These are phyloP conservation scores for Calonectria hawksworthii DNA, from an alignment of 2,329 filamentous ascomycete species.

Conservation along the genomic window DNA sequence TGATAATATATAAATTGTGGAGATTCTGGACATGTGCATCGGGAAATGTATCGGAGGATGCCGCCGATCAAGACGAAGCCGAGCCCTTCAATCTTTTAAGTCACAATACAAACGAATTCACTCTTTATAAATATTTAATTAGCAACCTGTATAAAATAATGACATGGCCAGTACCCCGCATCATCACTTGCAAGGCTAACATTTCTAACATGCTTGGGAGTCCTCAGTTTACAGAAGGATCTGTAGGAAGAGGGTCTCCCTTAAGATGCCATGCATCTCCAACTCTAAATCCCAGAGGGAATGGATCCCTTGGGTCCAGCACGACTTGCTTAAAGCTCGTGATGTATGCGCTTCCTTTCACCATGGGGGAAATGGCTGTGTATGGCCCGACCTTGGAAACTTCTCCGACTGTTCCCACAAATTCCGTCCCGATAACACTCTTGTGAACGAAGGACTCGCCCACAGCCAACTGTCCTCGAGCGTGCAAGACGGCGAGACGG, in stretches of 20 bases:
- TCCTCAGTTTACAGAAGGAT: background rate
- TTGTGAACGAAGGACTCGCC: slow-evolving; percentile 28
- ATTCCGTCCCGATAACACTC: slow-evolving; percentile 32
- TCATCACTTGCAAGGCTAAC: too few species aligned
- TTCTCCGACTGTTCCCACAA: slow-evolving; percentile 22
- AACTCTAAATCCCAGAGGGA: slow-evolving; percentile 30
- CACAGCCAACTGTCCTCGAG: slow-evolving; percentile 26
- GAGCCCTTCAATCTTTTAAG: background rate
- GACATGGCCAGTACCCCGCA: background rate
- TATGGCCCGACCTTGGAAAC: slow-evolving; percentile 25
- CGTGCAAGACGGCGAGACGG: slow-evolving; percentile 29
- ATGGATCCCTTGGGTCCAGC: slow-evolving; percentile 31
- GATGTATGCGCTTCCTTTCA: slow-evolving; percentile 30
- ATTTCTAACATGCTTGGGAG: background rate
- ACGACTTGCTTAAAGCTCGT: slow-evolving; percentile 36
- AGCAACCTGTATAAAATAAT: background rate
- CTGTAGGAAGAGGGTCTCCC: background rate
- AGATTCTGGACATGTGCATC: background rate
- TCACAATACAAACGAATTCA: background rate
- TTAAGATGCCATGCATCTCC: slow-evolving; percentile 31
- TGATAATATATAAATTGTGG: too few species aligned
- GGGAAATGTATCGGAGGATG: background rate
- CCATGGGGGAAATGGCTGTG: slow-evolving; percentile 28
- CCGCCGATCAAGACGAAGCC: background rate
- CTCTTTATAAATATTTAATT: background rate